These are phyloP conservation scores for Solanum neorickii DNA, from an alignment of 257 asterid species.

Conservation along the genomic window DNA sequence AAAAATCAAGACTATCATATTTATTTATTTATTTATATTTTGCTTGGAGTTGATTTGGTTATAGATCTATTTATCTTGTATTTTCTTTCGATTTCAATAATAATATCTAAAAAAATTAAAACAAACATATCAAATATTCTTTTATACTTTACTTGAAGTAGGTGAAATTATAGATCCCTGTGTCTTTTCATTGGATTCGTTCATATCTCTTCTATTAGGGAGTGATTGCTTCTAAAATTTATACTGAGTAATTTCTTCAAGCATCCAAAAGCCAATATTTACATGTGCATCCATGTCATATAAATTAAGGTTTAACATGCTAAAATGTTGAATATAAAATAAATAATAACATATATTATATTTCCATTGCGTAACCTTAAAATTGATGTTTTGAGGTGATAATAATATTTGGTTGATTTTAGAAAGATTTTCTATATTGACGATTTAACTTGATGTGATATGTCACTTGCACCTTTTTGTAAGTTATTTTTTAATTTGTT, in stretches of 20 bases:
- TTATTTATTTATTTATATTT: not conserved
- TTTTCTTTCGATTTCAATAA: not conserved
- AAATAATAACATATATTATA: not conserved
- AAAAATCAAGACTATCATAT: not conserved
- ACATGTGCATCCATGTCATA: not conserved
- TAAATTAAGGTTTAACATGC: not conserved
- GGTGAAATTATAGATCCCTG: too few relatives aligned
- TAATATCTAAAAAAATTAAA: not conserved
- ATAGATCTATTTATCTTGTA: not conserved
- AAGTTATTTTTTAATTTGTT: not conserved
- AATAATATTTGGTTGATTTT: not conserved
- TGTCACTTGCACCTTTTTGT: not conserved
- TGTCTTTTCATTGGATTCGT: not conserved
- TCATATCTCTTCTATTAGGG: not conserved
- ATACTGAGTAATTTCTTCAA: not conserved
- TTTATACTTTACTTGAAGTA: not conserved
- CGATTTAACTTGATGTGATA: not conserved
- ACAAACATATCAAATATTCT: not conserved
- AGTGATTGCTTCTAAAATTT: not conserved
- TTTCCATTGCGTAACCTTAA: not conserved
- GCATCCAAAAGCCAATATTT: not conserved
- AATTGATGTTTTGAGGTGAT: not conserved
- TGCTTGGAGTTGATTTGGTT: not conserved
- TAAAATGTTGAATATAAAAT: not conserved
- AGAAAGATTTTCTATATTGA: not conserved